Percentiles rank a stretch among this genome's conserved stretches.
Evolutionary conservation across 306 rosid species (phyloP).

Genomic region (Lathyrus tuberosus): DNA sequence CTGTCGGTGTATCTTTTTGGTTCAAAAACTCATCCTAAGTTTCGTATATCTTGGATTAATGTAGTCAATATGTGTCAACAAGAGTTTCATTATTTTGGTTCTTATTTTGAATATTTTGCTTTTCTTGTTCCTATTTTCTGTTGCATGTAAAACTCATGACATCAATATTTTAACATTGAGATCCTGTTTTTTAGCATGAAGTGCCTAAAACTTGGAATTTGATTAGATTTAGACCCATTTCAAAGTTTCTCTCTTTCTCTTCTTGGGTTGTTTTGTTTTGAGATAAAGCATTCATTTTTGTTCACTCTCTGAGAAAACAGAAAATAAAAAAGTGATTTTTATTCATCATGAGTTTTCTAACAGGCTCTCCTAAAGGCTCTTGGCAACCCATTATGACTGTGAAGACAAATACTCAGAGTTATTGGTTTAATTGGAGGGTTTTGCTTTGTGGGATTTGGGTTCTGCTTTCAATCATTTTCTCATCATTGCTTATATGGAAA

Average conservation of each 20-base stretch:
- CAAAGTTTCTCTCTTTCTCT: conserved; percentile 29
- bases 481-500: conserved; percentile 61
- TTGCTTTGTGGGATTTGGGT: conserved; percentile 72
- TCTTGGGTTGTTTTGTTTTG: conserved; percentile 30
- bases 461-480: conserved; percentile 44
- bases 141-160: conserved; percentile 41
- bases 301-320: background rate
- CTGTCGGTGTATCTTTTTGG: conserved; percentile 61
- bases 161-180: conserved; percentile 35
- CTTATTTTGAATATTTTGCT: background rate
- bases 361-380: conserved; percentile 67
- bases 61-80: conserved; percentile 53
- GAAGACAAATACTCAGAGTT: conserved; percentile 66
- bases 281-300: conserved; percentile 6
- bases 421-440: conserved; percentile 94
- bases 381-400: conserved; percentile 88
- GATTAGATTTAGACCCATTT: conserved; percentile 30
- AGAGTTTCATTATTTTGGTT: conserved; percentile 38
- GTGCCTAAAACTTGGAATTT: background rate
- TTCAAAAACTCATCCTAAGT: conserved; percentile 55
- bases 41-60: conserved; percentile 60
- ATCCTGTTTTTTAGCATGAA: conserved; percentile 1
- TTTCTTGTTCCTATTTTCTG: conserved; percentile 35
- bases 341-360: conserved; percentile 57
- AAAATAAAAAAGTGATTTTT: conserved; percentile 1